Evolutionary conservation across 2,329 filamentous ascomycete genomes (phyloP), one percentile per base, ranked within the genome.

Genomic region (Metarhizium anisopliae): DNA sequence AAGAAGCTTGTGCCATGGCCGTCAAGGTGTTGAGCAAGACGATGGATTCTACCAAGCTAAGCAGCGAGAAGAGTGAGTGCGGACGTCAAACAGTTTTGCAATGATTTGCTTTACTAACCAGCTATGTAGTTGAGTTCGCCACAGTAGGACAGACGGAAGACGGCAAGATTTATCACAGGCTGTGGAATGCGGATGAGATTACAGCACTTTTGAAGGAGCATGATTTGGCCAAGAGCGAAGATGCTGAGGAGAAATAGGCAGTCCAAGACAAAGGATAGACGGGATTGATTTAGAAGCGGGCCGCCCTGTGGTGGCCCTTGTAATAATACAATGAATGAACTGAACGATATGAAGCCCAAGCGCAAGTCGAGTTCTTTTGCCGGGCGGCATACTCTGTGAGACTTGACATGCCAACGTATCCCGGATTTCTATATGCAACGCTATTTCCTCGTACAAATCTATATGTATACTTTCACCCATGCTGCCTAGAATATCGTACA

Each of bases 11-110:
- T 71, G 91, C 88, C 55, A 87, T 96, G 81, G 94, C 94, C 11
- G 94, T 99, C 71, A 99, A 99, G 82, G 94, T 99, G 60, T 77
- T 99, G 62, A 97, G 94, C 82, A 99, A 99, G 85, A 99, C 94
- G 6, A 99, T 99, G 95, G 94, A 99, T 73, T 96, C 92, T 55
- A 97, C 93, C 55, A 99, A 96, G 81, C 77, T 99, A 69, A 96
- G 91, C 79, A 96, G 91, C 69, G 94, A 99, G 82, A 99, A 99
- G 84, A 96, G 92, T 96, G 77, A 73, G 89, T 79, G 4, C 83
- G 18, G n/a, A 20, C 8, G 18, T 45, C 18, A 10, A 2, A 6
- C 78, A 38, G 7, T 6, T 42, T 6, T 50, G n/a, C 18, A 18
- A 2, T 29, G 20, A 1, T 29, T 13, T 18, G 11, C 2, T 30